Percentiles rank a stretch among this genome's conserved stretches.
These are phyloP conservation scores for Trypanosoma theileri DNA, from an alignment of 208 protist species.

Conservation along the genomic window DNA sequence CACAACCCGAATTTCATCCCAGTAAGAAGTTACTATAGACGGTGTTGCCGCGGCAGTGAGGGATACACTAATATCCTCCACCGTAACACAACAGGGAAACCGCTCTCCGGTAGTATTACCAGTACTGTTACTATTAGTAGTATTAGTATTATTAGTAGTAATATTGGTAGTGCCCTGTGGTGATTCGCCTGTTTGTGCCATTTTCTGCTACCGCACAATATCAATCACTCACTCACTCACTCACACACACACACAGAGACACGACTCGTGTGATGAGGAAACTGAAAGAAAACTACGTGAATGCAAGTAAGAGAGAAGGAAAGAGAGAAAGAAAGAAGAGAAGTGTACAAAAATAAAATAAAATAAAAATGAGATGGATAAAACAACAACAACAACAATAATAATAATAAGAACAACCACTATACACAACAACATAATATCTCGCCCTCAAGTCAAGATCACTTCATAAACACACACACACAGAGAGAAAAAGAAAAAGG, in stretches of 20 bases:
- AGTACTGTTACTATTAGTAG: background rate
- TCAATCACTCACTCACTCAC: no score
- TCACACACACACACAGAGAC: no score
- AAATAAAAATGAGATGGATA: constrained; percentile 1
- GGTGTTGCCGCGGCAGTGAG: constrained; percentile 21
- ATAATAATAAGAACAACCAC: no score
- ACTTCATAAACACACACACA: background rate
- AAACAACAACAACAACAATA: constrained; percentile 6
- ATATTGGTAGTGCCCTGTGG: background rate
- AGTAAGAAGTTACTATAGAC: constrained; percentile 31
- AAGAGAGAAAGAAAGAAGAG: no score
- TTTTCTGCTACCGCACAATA: background rate
- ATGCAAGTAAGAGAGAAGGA: no score
- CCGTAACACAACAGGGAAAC: constrained; percentile 50
- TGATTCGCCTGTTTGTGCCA: background rate
- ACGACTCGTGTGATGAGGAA: no score
- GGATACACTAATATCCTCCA: constrained; percentile 48
- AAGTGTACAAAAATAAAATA: background rate
- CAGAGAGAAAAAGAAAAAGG: background rate
- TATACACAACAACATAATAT: no score
- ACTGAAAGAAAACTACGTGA: no score
- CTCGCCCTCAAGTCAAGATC: no score
- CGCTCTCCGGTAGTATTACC: background rate
- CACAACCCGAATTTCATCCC: constrained; percentile 56
- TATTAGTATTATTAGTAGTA: no score